Percentiles rank a stretch among this genome's conserved stretches.
These are phyloP conservation scores for Leccinum disarticulatum DNA, from an alignment of 768 basidiomycete species.

Conservation along the genomic window DNA sequence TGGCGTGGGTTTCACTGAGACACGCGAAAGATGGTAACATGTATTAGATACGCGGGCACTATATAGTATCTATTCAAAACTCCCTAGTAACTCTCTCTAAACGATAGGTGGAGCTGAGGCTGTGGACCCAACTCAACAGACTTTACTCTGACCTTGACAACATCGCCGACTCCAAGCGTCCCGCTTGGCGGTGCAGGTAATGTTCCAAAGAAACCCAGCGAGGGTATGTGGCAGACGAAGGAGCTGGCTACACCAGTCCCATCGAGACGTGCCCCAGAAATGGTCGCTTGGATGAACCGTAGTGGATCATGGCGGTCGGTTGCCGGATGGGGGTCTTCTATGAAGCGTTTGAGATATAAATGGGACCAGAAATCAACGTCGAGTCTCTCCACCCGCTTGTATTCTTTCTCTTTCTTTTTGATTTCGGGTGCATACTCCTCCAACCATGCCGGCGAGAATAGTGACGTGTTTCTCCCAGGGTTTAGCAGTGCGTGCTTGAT, in stretches of 20 bases:
- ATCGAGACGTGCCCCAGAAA: slow-evolving; percentile 19
- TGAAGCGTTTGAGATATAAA: slow-evolving; percentile 39
- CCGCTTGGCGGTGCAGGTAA: slow-evolving; percentile 10
- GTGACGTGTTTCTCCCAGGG: slow-evolving; percentile 32
- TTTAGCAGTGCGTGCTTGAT: slow-evolving; percentile 73
- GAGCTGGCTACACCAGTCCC: slow-evolving; percentile 12
- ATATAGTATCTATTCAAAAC: neutral
- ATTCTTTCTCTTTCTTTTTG: slow-evolving; percentile 35
- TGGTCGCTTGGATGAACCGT: slow-evolving; percentile 26
- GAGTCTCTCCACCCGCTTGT: slow-evolving; percentile 29
- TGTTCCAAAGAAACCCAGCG: slow-evolving; percentile 26
- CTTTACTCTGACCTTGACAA: slow-evolving; percentile 27
- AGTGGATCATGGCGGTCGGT: slow-evolving; percentile 29
- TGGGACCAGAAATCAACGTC: slow-evolving; percentile 44
- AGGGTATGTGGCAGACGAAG: slow-evolving; percentile 25
- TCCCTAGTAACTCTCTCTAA: slow-evolving; percentile 3
- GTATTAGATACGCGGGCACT: neutral
- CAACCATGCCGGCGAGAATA: slow-evolving; percentile 50
- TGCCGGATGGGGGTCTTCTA: slow-evolving; percentile 24
- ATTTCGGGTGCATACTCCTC: slow-evolving; percentile 41
- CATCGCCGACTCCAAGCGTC: slow-evolving; percentile 25
- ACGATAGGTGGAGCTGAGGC: slow-evolving; percentile 26
- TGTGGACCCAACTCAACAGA: slow-evolving; percentile 30
- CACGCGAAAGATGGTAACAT: neutral
- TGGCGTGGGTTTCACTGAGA: neutral